Base-by-base conservation (phyloP, 768 basidiomycete genomes). In the Suillus spraguei region DNA sequence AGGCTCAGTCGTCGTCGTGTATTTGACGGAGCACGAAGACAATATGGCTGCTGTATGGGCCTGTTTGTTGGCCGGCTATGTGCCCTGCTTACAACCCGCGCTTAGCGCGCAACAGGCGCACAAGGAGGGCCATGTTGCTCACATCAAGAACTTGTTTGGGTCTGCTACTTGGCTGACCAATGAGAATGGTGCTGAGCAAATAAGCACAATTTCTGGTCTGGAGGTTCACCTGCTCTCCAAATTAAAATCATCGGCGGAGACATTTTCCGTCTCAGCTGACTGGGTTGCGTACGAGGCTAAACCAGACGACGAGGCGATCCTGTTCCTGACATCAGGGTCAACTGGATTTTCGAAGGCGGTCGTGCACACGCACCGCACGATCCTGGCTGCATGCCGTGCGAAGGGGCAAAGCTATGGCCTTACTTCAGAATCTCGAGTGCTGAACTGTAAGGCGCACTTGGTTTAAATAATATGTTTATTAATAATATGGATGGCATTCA, bases 291-390 rank as follows among this genome's bases (percentile, higher is more conserved):
- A 73, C 47, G 49, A 65, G 28, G 65, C 70, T 7, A 63, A 66
- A 35, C 61, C 71, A 32, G 74, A 75, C 47, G 67, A 75, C 22
- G 74, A 75, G 28, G 74, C 74, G 10, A 71, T 75, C 47, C 67
- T 75, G 6, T 76, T 76, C 66, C 65, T 81, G 66, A 81, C 80
- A 2, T 81, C 80, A 6, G 80, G 80, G 0, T 81, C 80, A 0
- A 81, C 80, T 9, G 80, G 80, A 2, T 80, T 81, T 62, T 79
- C 81, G 28, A 81, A 81, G 67, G 81, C 73, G 2, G 80, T 79
- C 33, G 74, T 73, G 5, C 72, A 81, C 62, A 74, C 75, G 2
- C 80, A 81, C 63, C 73, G 74, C 2, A 78, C 78, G 7, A 65
- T 81, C 35, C 60, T 81, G 13, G 70, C 79, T 14, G 70, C 74